phyloP scores from a whole-genome alignment of 73 alveolate genomes.

The Stentor roeselii region DNA sequence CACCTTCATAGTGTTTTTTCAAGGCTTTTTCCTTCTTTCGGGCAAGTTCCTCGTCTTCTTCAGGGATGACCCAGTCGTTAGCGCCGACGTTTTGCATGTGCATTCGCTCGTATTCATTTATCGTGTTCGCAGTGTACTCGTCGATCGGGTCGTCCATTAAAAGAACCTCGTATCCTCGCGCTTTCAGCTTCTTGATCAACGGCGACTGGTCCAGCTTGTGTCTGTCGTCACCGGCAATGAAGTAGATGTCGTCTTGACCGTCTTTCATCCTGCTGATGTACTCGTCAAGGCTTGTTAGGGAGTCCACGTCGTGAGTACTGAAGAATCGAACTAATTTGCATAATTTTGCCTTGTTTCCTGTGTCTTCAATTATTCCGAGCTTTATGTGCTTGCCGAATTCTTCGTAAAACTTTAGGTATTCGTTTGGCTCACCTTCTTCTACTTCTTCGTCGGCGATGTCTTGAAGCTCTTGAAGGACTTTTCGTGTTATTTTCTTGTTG shows the following conservation, averaged over 20 bases:
- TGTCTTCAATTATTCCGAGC: constrained; percentile 98
- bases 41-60: constrained; percentile 73
- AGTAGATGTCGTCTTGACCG: constrained; percentile 96
- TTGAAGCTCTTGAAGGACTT: constrained; percentile 85
- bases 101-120: constrained; percentile 89
- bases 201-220: constrained; percentile 93
- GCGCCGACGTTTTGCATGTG: constrained; percentile 91
- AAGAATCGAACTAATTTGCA: constrained; percentile 92
- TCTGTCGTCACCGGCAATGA: constrained; percentile 96
- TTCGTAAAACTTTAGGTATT: constrained; percentile 59
- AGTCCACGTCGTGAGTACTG: constrained; percentile 90
- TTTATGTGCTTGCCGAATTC: constrained; percentile 96
- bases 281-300: constrained; percentile 94
- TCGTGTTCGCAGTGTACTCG: constrained; percentile 92
- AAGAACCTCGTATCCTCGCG: constrained; percentile 91
- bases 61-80: constrained; percentile 85
- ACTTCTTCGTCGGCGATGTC: constrained; percentile 86
- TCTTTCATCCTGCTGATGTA: constrained; percentile 94
- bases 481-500: constrained; percentile 91
- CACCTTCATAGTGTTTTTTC: constrained; percentile 90
- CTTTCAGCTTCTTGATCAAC: constrained; percentile 84
- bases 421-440: constrained; percentile 92
- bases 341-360: constrained; percentile 94
- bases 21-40: constrained; percentile 85
- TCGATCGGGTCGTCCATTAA: constrained; percentile 97